A percentile compares a stretch with the other conserved stretches of the same genome.
phyloP scores from a whole-genome alignment of 805 yeast species.

The Vanderwaltozyma tropicalis region DNA sequence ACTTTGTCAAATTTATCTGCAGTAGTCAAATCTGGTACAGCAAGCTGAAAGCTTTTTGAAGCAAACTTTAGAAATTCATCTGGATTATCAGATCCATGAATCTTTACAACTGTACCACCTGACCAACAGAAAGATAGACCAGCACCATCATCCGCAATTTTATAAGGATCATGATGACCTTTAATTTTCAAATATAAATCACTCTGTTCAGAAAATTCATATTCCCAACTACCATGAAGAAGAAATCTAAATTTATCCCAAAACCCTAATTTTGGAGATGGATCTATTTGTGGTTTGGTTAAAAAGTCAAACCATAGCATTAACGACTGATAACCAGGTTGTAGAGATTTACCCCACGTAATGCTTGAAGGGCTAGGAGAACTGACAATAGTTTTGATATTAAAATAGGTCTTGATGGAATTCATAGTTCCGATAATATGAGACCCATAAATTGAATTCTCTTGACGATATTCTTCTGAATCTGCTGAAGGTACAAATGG shows the following conservation, averaged over 20 bases:
- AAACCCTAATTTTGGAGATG: slow-evolving; percentile 52
- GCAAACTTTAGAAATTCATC: slow-evolving; percentile 43
- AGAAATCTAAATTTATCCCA: slow-evolving; percentile 59
- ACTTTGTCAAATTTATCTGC: slow-evolving; percentile 33
- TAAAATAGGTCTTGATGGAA: slow-evolving; percentile 46
- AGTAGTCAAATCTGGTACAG: slow-evolving; percentile 36
- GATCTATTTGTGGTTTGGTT: slow-evolving; percentile 61
- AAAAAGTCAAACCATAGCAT: slow-evolving; percentile 57
- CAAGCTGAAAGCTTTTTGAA: slow-evolving; percentile 47
- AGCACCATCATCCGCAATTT: slow-evolving; percentile 44
- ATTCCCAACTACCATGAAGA: slow-evolving; percentile 42
- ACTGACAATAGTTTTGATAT: slow-evolving; percentile 36
- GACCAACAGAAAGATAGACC: slow-evolving; percentile 62
- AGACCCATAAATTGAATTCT: slow-evolving; percentile 46
- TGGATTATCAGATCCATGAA: slow-evolving; percentile 42
- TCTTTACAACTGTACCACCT: slow-evolving; percentile 38
- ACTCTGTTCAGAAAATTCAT: slow-evolving; percentile 35
- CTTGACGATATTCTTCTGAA: slow-evolving; percentile 22
- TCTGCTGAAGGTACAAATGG: slow-evolving; percentile 46
- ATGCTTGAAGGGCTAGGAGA: slow-evolving; percentile 41
- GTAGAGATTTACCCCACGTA: slow-evolving; percentile 56
- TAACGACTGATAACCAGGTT: slow-evolving; percentile 48
- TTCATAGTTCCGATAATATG: slow-evolving; percentile 53
- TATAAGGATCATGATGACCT: slow-evolving; percentile 50
- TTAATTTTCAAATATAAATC: slow-evolving; percentile 56